Evolutionary conservation across 768 basidiomycete genomes (phyloP).

Genomic region (Tulasnella sp.): DNA sequence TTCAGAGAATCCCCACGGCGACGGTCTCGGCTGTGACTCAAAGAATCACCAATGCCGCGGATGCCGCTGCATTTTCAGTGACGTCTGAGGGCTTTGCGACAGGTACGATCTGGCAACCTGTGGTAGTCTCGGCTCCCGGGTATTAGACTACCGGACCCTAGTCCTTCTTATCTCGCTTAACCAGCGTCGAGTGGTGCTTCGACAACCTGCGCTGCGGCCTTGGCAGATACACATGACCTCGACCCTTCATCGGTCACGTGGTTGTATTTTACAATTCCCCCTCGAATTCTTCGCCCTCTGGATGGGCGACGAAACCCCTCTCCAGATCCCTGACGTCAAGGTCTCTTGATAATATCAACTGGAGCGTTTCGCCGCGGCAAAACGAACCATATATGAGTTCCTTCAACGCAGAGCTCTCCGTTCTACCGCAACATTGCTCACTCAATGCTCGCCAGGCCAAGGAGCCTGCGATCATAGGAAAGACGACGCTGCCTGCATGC

Average conservation of each 20-base stretch:
- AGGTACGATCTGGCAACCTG: not conserved
- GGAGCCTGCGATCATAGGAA: no score
- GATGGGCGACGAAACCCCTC: no score
- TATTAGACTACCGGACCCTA: not conserved
- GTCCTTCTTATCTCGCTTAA: not conserved
- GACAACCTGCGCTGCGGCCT: not conserved
- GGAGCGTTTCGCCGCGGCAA: no score
- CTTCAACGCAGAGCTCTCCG: no score
- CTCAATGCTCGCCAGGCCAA: no score
- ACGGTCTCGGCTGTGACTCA: not conserved
- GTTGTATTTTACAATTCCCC: not conserved
- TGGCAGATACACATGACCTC: not conserved
- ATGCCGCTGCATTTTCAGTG: not conserved
- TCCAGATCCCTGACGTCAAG: no score
- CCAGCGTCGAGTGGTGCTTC: not conserved
- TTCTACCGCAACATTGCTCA: no score
- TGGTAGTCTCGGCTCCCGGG: not conserved
- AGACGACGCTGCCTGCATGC: no score
- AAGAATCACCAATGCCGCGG: not conserved
- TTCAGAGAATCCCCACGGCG: not conserved
- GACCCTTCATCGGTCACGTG: not conserved
- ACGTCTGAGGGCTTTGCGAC: not conserved
- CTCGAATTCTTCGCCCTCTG: no score
- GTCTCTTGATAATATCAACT: no score
- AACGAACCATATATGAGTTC: no score